Percentiles rank a stretch among this genome's conserved stretches.
Conservation (phyloP, 1,284 basidiomycete genomes). For the Hymenochaete sp. region DNA sequence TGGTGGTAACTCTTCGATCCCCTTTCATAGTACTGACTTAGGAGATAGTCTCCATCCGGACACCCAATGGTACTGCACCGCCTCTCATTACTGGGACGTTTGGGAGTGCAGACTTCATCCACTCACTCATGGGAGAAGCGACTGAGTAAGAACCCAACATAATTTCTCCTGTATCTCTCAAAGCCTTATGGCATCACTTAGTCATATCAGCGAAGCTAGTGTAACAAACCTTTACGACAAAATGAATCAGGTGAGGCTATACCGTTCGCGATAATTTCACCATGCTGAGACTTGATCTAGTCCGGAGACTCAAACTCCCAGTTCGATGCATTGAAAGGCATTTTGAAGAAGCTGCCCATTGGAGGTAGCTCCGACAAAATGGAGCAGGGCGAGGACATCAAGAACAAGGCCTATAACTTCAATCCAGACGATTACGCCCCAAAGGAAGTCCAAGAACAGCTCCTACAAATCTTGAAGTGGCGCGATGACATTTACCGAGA, state of each 20-base stretch:
- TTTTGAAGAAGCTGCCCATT: conserved; percentile 46
- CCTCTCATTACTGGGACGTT: conserved; percentile 83
- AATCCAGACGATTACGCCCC: conserved; percentile 53
- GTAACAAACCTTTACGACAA: conserved; percentile 72
- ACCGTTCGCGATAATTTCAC: not conserved
- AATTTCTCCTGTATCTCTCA: conserved; percentile 12
- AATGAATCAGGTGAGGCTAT: conserved; percentile 40
- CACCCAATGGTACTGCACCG: conserved; percentile 64
- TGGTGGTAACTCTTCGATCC: conserved; percentile 11
- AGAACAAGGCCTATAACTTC: conserved; percentile 47
- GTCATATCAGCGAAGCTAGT: conserved; percentile 61
- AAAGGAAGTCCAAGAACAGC: conserved; percentile 59
- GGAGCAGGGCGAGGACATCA: conserved; percentile 43
- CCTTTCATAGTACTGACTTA: conserved; percentile 1
- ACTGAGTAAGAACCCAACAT: conserved; percentile 36
- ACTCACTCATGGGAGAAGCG: conserved; percentile 54
- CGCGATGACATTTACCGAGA: conserved; percentile 52
- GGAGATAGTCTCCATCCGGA: conserved; percentile 44
- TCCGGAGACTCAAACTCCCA: conserved; percentile 32
- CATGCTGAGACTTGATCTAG: conserved; percentile 20
- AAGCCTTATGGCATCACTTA: conserved; percentile 21
- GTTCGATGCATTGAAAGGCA: conserved; percentile 34
- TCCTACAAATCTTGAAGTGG: conserved; percentile 68
- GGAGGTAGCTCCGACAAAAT: conserved; percentile 46
- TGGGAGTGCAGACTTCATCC: conserved; percentile 72